Evolutionary conservation across 768 basidiomycete genomes (phyloP), one percentile per base, ranked within the genome.

Genomic region (Podaxis sp.): DNA sequence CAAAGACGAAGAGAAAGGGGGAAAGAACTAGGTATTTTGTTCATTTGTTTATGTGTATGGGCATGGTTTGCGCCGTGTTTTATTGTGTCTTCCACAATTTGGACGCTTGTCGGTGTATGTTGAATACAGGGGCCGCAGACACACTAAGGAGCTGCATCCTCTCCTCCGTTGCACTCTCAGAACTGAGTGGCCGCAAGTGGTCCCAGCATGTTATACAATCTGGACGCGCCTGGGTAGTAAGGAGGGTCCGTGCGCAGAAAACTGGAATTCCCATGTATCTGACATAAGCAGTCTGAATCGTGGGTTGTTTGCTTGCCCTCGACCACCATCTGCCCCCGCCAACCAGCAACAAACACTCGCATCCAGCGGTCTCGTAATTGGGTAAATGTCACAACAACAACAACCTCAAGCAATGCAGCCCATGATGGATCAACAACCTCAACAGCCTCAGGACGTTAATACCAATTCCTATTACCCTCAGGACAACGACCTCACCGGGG

Each of bases 401-500:
- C 72, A 73, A 47, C 79, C 79, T 25, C 83, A 82, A 70, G 82
- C 82, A 55, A 85, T 90, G 72, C 85, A 85, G 25, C 77, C 83
- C 63, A 88, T 88, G 76, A 84, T 89, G 79, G 85, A 88, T 50
- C 76, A 75, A n/a, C 77, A 61, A 51, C 57, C 53, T 41, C 57
- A 76, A 46, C 65, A 63, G 27, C 65, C 62, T 52, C 70, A 71
- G 56, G 87, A 88, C 66, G 76, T 86, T 68, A 73, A 80, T 25
- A 79, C 79, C 64, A 85, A 82, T 62, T 87, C 85, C 57, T 91
- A 91, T 72, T 91, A 91, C 56, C 90, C 89, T 41, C 83, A 83
- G 65, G 87, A 88, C 65, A 87, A 81, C 70, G 91, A 93, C 78
- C 82, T 93, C 64, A 90, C 90, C 7, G 91, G 91, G 24, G 91